A percentile compares a stretch with the other conserved stretches of the same genome.
Evolutionary conservation across 805 yeast genomes (phyloP).

Genomic region (Yarrowia phangngaensis): DNA sequence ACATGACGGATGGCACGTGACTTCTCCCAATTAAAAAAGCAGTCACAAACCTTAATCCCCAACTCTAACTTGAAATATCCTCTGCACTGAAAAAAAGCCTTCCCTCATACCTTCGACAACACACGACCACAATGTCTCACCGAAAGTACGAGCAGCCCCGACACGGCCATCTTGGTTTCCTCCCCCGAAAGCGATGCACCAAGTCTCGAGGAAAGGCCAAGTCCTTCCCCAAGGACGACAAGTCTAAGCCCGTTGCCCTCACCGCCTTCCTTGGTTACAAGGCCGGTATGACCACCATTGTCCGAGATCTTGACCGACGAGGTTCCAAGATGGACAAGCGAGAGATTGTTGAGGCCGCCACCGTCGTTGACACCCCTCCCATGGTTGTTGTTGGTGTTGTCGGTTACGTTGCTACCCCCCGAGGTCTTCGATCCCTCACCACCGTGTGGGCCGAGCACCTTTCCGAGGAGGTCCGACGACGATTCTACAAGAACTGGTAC

Average conservation of each 20-base stretch:
- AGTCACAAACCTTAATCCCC: constrained; percentile 7
- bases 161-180: constrained; percentile 99
- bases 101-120: background rate
- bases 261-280: constrained; percentile 99
- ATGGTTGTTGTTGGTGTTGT: constrained; percentile 99
- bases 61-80: background rate
- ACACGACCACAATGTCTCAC: constrained; percentile 79
- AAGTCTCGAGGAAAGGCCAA: constrained; percentile 97
- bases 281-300: constrained; percentile 99
- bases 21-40: background rate
- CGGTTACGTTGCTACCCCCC: constrained; percentile 99
- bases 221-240: constrained; percentile 99
- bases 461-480: constrained; percentile 98
- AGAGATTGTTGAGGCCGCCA: constrained; percentile 99
- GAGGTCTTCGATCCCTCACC: constrained; percentile 99
- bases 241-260: constrained; percentile 95
- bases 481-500: constrained; percentile 99
- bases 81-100: too few relatives aligned
- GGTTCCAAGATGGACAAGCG: constrained; percentile 99
- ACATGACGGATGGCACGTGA: too few relatives aligned
- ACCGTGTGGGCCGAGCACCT: constrained; percentile 99
- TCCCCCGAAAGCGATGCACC: constrained; percentile 99
- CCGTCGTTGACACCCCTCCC: constrained; percentile 99
- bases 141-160: constrained; percentile 99
- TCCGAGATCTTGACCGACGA: constrained; percentile 99